Base-by-base conservation (phyloP, 2,329 filamentous ascomycete species). In the Calonectria honghensis region DNA sequence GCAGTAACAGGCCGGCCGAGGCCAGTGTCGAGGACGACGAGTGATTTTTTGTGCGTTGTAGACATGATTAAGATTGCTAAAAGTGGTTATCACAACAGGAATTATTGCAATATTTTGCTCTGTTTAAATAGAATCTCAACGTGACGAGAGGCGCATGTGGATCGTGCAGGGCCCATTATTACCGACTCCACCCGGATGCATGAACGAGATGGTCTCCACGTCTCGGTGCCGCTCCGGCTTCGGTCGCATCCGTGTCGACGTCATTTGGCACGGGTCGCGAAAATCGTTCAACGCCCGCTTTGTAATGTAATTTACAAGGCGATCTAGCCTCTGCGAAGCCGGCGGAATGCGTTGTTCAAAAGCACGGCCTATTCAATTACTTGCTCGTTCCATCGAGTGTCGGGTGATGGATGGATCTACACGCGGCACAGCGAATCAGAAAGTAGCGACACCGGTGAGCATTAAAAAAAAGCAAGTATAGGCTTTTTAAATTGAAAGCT, bases 191-290 rank as follows among this genome's bases (percentile, higher is more conserved):
- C 57, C 39, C 39, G 37, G 57, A 20, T 63, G 57, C 57, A 63
- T 63, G 57, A 63, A 63, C 57, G 57, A 63, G 57, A 63, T 63
- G 37, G 57, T 29, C 57, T 41, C 57, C 57, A 63, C 57, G 16
- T 31, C 24, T 29, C 39, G 57, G 35, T 29, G 57, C 57, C 57
- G 57, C 18, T 63, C 35, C 57, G 57, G 57, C 24, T 24, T 63
- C 57, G 35, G 57, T 18, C 24, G 32, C 57, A 29, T 14, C 57
- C 35, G 57, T 31, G n/a, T 29, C 57, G 57, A 63, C 57, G 57
- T 63, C 57, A 63, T 63, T 27, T 31, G 16, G 35, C 57, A 63
- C 57, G 57, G 57, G 37, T 18, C 24, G 3, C 6, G 35, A 29
- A 63, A 39, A 63, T 39, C 39, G 24, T 41, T 14, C 57, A 41